phyloP scores from a whole-genome alignment of 2,329 filamentous ascomycete species.

The Verticillium klebahnii region DNA sequence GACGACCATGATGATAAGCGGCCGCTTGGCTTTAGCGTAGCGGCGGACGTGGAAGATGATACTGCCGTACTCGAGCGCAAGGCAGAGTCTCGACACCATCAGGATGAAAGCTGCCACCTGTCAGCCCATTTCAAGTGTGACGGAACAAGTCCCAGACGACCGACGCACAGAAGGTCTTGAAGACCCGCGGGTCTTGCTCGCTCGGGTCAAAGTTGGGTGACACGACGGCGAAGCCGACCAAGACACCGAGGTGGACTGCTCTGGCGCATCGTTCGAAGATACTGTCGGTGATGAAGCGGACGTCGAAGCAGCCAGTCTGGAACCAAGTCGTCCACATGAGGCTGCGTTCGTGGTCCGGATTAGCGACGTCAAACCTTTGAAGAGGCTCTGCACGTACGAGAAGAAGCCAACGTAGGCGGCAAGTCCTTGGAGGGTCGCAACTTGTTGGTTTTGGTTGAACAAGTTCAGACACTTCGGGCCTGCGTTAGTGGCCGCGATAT shows the following conservation, averaged over 20 bases:
- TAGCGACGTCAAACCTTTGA: background rate
- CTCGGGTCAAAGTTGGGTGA: conserved; percentile 40
- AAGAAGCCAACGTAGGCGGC: conserved; percentile 30
- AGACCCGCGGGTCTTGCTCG: conserved; percentile 29
- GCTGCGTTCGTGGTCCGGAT: background rate
- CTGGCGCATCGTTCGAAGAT: conserved; percentile 57
- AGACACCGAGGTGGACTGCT: conserved; percentile 56
- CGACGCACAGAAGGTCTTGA: conserved; percentile 34
- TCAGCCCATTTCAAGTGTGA: background rate
- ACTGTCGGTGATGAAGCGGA: conserved; percentile 60
- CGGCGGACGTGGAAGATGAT: conserved; percentile 37
- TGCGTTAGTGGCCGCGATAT: background rate
- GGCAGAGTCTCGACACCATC: conserved; percentile 45
- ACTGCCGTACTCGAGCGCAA: conserved; percentile 49
- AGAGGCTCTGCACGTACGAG: conserved; percentile 13
- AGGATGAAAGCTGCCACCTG: conserved; percentile 35
- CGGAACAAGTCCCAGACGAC: conserved; percentile 4
- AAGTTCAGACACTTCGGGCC: background rate
- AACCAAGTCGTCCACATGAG: conserved; percentile 68
- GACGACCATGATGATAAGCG: conserved; percentile 29
- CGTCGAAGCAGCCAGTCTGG: conserved; percentile 58
- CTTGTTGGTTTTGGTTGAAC: background rate
- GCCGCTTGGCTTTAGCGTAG: conserved; percentile 29
- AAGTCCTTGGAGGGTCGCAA: background rate
- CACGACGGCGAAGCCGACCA: conserved; percentile 61